Base-by-base conservation (phyloP, 306 rosid species). In the Lotus japonicus region DNA sequence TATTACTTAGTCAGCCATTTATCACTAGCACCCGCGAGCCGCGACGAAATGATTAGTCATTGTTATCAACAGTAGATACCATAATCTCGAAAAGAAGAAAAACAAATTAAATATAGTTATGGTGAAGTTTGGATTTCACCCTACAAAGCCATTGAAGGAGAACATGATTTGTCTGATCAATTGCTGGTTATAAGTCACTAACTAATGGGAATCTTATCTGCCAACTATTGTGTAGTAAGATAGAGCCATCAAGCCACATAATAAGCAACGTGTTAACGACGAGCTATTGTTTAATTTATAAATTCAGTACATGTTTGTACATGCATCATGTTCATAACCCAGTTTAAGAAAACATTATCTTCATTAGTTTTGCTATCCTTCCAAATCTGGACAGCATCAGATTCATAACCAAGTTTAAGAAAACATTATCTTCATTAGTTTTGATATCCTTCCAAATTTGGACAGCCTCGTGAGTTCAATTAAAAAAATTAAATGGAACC, bases 121-220 rank as follows among this genome's bases (percentile, higher is more conserved):
- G 13, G 23, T n/a, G 53, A 53, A 50, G 63, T 54, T 28, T 54
- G 12, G 54, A 11, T 19, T 78, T 42, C 18, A 35, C 17, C 57
- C 8, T 2, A 19, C 10, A 68, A 9, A 63, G 73, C 17, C 48
- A 74, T 69, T 38, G 50, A 16, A 70, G 60, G 15, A 49, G 50
- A 44, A 38, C 73, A 56, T 56, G 73, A 19, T 76, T 68, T 60
- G 66, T 61, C 71, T 18, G n/a, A n/a, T n/a, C 65, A 76, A 45
- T 28, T 18, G 52, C 33, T n/a, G n/a, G n/a, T n/a, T n/a, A n/a
- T n/a, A n/a, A n/a, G n/a, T n/a, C n/a, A 60, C 60, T 70, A 65
- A 33, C 56, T 61, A 17, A 62, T 54, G 52, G 71, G 64, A 71
- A 54, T 44, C 46, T 70, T 74, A 74, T 52, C 80, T 64, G 77